A percentile compares a stretch with the other conserved stretches of the same genome.
These are phyloP conservation scores for Claviceps sp. DNA, from an alignment of 2,329 filamentous ascomycete genomes.

Conservation along the genomic window DNA sequence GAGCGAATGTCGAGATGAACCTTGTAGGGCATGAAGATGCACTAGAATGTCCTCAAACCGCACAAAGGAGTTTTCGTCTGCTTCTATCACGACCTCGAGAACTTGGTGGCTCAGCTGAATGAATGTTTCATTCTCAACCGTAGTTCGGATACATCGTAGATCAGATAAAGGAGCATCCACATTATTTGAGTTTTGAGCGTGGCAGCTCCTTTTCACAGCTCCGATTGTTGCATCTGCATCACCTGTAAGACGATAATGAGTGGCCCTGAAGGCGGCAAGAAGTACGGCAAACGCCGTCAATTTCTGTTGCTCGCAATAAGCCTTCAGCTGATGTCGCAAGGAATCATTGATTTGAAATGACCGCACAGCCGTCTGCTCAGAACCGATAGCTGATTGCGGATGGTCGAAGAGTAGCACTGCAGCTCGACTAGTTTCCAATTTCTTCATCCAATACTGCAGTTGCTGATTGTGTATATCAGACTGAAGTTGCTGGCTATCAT, in stretches of 20 bases:
- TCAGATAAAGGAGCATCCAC: conserved; percentile 15
- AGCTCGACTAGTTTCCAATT: conserved; percentile 8
- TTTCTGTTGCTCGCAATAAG: conserved; percentile 5
- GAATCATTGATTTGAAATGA: conserved; percentile 4
- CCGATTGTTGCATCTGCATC: conserved; percentile 13
- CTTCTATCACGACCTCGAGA: not conserved
- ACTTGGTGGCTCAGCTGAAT: conserved; percentile 9
- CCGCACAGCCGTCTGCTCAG: conserved; percentile 6
- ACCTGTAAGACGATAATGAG: conserved; percentile 15
- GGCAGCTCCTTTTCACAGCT: conserved; percentile 9
- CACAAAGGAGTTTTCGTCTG: not conserved
- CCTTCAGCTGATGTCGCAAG: conserved; percentile 4
- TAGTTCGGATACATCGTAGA: conserved; percentile 11
- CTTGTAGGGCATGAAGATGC: too few species aligned
- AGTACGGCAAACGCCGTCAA: conserved; percentile 9
- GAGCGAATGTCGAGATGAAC: not conserved
- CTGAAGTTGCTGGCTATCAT: not conserved
- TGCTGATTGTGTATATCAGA: conserved; percentile 6
- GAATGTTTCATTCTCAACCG: not conserved
- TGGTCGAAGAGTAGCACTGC: conserved; percentile 10
- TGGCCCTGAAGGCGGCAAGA: conserved; percentile 12
- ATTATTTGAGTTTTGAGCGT: conserved; percentile 1
- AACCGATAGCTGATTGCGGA: conserved; percentile 6
- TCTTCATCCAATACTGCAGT: conserved; percentile 12
- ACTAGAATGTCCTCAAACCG: not conserved